A percentile compares a stretch with the other conserved stretches of the same genome.
phyloP scores from a whole-genome alignment of 345 rosid species.

The Erodium maritimum region DNA sequence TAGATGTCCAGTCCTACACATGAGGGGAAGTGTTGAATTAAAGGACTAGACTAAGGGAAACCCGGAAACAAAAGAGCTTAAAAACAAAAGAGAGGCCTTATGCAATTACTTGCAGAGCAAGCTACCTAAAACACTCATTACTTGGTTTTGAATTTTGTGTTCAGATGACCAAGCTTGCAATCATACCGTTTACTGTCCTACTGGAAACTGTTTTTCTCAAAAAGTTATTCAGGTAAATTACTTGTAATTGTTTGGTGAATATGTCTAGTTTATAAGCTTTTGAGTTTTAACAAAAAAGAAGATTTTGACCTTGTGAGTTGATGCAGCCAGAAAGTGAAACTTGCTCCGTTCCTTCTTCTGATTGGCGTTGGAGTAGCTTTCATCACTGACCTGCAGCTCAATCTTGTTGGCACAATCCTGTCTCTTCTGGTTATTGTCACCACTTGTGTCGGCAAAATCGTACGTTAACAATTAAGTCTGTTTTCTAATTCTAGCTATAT shows the following conservation, averaged over 20 bases:
- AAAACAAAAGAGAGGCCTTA: too few relatives aligned
- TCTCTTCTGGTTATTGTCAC: constrained; percentile 82
- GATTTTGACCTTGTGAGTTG: neutral
- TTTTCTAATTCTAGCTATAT: too few relatives aligned
- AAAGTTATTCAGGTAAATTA: constrained; percentile 73
- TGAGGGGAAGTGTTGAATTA: too few relatives aligned
- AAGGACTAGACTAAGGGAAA: too few relatives aligned
- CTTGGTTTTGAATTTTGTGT: neutral
- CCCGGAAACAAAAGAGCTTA: too few relatives aligned
- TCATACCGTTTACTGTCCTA: constrained; percentile 90
- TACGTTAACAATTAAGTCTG: constrained; percentile 14
- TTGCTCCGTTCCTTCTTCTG: constrained; percentile 52
- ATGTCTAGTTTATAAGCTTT: too few relatives aligned
- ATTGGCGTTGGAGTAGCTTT: constrained; percentile 92
- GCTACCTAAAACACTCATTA: too few relatives aligned
- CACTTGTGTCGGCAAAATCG: constrained; percentile 96
- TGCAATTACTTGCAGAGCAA: too few relatives aligned
- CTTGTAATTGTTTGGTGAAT: too few relatives aligned
- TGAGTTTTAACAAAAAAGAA: too few relatives aligned
- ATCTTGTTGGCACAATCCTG: constrained; percentile 59
- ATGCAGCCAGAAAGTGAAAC: constrained; percentile 72
- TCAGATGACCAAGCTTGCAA: constrained; percentile 98
- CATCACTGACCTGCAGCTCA: constrained; percentile 93
- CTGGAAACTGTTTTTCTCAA: constrained; percentile 85
- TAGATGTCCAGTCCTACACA: too few relatives aligned